Conservation (phyloP, 2,329 filamentous ascomycete species). For the Amauroascus verrucosus region DNA sequence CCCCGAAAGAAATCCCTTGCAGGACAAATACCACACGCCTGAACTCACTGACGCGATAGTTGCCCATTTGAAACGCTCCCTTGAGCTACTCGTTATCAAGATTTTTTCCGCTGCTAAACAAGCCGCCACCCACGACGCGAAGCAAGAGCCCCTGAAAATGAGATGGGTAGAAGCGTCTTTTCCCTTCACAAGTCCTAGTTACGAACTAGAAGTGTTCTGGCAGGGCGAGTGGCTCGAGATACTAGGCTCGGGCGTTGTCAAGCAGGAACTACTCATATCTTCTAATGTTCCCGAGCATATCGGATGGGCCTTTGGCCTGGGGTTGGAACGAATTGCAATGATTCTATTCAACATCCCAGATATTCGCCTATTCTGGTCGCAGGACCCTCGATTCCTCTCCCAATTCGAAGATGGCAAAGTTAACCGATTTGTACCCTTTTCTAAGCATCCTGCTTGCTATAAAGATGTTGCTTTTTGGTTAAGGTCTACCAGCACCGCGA, state of each 20-base stretch:
- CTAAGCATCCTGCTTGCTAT: constrained; percentile 77
- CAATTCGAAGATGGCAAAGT: constrained; percentile 58
- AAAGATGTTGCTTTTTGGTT: constrained; percentile 97
- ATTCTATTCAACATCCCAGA: constrained; percentile 92
- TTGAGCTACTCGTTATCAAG: constrained; percentile 82
- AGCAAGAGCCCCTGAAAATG: constrained; percentile 66
- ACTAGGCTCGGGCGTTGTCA: constrained; percentile 80
- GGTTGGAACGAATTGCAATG: constrained; percentile 93
- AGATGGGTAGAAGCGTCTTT: constrained; percentile 97
- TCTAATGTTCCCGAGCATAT: constrained; percentile 65
- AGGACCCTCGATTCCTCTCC: constrained; percentile 69
- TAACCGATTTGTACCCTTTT: constrained; percentile 71
- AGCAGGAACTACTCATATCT: constrained; percentile 68
- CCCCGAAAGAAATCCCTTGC: constrained; percentile 70
- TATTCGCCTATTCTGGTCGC: constrained; percentile 92
- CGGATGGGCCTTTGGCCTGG: constrained; percentile 93
- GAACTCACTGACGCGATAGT: constrained; percentile 75
- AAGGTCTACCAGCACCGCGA: constrained; percentile 30
- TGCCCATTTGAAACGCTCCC: constrained; percentile 73
- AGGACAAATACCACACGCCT: constrained; percentile 56
- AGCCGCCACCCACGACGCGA: constrained; percentile 37
- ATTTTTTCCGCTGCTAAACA: constrained; percentile 70
- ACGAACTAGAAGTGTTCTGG: constrained; percentile 94
- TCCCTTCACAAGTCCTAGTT: constrained; percentile 89
- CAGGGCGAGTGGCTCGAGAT: constrained; percentile 92